Evolutionary conservation across 306 rosid genomes (phyloP), one percentile per base, ranked within the genome.

Genomic region (Cicer pinnatifidum): DNA sequence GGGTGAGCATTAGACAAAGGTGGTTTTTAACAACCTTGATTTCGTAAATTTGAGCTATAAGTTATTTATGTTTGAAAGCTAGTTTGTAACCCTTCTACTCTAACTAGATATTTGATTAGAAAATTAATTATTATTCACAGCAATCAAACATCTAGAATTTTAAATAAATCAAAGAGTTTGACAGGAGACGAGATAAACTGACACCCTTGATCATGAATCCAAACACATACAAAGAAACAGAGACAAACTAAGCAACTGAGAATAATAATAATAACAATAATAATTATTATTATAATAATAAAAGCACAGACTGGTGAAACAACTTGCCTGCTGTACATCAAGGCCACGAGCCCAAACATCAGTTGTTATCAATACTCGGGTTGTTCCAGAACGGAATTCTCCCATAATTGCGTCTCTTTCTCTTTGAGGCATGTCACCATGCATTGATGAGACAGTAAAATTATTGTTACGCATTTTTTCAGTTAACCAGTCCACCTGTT

Each of bases 341-440:
- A 94, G 87, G 16, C 98, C 98, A 52, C 98, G 89, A 8, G 98
- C 98, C 98, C 98, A 94, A 73, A 94, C 97, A 86, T 94, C 98
- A 11, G 98, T 94, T 40, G 98, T 94, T 45, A 94, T 94, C 59
- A 94, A 90, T 11, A 94, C 98, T 19, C 98, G 96, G 59, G 98
- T 94, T 67, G 88, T 82, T 53, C 97, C 99, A 75, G 87, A 67
- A 44, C 97, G 91, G 35, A 94, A 94, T 88, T 94, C 97, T 16
- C 81, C 86, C 99, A 94, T 94, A 67, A 94, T 94, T 52, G 96
- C 97, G 73, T 94, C 99, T 85, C 99, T 84, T 80, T 94, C 99
- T 78, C 69, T 94, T 75, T 94, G 99, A 65, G 99, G 99, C 97
- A 94, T 94, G 84, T 94, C 99, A 13, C 99, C 99, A 50, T 94